Evolutionary conservation across 2,329 filamentous ascomycete genomes (phyloP), one percentile per base, ranked within the genome.

Genomic region (Pseudogymnoascus pannorum): DNA sequence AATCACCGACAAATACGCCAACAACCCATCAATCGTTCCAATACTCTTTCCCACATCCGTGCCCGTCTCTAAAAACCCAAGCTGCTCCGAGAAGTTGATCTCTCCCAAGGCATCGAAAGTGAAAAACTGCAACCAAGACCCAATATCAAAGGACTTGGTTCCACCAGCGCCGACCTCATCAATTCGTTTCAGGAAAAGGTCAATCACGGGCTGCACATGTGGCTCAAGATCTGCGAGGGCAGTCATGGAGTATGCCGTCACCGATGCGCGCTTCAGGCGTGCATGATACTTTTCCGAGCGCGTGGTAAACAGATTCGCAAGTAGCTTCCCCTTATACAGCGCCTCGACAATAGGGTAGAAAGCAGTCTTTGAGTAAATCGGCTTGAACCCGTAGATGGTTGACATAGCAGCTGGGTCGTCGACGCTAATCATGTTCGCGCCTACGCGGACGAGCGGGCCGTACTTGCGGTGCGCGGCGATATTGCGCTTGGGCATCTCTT

Each of bases 31-130:
- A 9, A 65, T 44, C 11, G 26, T 51, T 6, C 22, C 38, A 8
- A 66, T 65, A 31, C 44, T 71, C 2, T 68, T 68, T 9, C 72
- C 70, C 0, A 79, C 72, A 58, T 81, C 79, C 1, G 74, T 68
- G 0, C 77, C 78, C 2, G 65, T 60, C 22, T 79, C 74, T 0
- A 81, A 67, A 59, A 80, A 79, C 0, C 77, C 78, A 65, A 73
- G 68, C 0, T 66, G 64, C 3, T 66, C 68, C 20, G 66, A 72
- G 22, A 75, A 74, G 0, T 77, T 79, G 14, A 81, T 77, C 31
- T 76, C 72, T 0, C 77, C 77, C 22, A 82, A 79, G 0, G 79
- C 77, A 54, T 81, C 76, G 36, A 78, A 78, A 0, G 75, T 75
- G 54, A 75, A 78, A 62, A 68, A 78, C 60, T 78, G 76, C 57